Evolutionary conservation across 768 basidiomycete species (phyloP).

Genomic region (Boletellus ananas): DNA sequence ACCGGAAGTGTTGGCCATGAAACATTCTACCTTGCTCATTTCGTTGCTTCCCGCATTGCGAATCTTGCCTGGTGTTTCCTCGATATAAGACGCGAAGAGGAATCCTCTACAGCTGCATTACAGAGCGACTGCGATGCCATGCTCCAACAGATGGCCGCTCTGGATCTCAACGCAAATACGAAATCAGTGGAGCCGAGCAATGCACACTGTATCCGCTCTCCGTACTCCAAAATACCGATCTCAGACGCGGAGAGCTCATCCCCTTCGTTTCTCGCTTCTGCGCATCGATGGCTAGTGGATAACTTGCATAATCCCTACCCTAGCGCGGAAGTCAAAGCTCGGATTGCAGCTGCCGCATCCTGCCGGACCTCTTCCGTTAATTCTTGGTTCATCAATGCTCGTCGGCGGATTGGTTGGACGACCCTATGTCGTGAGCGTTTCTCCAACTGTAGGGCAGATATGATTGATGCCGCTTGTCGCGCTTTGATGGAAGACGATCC

Average conservation of each 20-base stretch:
- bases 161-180: neutral
- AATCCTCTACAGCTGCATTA: neutral
- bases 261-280: conserved; percentile 6
- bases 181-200: neutral
- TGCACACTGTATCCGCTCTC: too few relatives aligned
- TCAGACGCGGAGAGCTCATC: neutral
- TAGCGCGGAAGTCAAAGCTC: conserved; percentile 22
- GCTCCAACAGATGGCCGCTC: neutral
- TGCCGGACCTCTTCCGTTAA: conserved; percentile 32
- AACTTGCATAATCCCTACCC: conserved; percentile 57
- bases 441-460: conserved; percentile 22
- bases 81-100: neutral
- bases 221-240: neutral
- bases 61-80: conserved; percentile 5
- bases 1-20: neutral
- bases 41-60: conserved; percentile 1
- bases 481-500: conserved; percentile 26
- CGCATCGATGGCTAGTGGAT: conserved; percentile 40
- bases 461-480: conserved; percentile 27
- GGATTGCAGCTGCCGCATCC: conserved; percentile 18
- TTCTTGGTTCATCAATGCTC: conserved; percentile 45
- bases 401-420: conserved; percentile 55
- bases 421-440: conserved; percentile 31
- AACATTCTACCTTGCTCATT: neutral
- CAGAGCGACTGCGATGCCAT: conserved; percentile 6